Percentiles rank a stretch among this genome's conserved stretches.
Evolutionary conservation across 1,139 yeast species (phyloP).

Genomic region (Candida sanyaensis): DNA sequence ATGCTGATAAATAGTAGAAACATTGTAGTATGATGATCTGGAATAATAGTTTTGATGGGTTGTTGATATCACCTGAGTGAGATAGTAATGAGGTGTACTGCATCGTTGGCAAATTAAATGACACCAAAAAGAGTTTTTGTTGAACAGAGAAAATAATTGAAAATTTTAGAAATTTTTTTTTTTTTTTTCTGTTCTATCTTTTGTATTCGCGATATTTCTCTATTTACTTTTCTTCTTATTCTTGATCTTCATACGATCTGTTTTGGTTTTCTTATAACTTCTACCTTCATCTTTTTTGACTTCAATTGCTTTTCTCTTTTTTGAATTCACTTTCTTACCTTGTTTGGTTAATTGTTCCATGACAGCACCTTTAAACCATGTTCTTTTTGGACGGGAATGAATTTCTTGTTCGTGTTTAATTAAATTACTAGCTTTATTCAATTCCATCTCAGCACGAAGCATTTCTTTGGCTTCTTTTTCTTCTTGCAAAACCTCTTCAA

Average conservation of each 20-base stretch:
- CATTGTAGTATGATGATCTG: conserved; percentile 68
- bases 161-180: background rate
- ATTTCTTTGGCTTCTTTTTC: conserved; percentile 89
- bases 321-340: conserved; percentile 50
- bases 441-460: conserved; percentile 86
- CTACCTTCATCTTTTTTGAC: conserved; percentile 39
- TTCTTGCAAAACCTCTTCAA: conserved; percentile 80
- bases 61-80: conserved; percentile 31
- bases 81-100: conserved; percentile 30
- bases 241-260: conserved; percentile 46
- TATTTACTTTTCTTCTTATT: conserved; percentile 6
- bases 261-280: conserved; percentile 70
- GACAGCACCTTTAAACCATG: conserved; percentile 84
- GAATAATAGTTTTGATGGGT: conserved; percentile 40
- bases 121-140: background rate
- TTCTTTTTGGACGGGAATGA: conserved; percentile 86
- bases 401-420: conserved; percentile 82
- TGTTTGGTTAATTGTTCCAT: conserved; percentile 48
- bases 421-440: conserved; percentile 81
- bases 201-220: background rate
- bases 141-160: background rate
- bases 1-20: conserved; percentile 67
- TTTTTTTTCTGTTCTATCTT: background rate
- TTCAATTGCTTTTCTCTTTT: conserved; percentile 62
- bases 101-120: conserved; percentile 13